These are phyloP conservation scores for Stagonosporopsis tanaceti DNA, from an alignment of 2,329 filamentous ascomycete species.

Conservation along the genomic window DNA sequence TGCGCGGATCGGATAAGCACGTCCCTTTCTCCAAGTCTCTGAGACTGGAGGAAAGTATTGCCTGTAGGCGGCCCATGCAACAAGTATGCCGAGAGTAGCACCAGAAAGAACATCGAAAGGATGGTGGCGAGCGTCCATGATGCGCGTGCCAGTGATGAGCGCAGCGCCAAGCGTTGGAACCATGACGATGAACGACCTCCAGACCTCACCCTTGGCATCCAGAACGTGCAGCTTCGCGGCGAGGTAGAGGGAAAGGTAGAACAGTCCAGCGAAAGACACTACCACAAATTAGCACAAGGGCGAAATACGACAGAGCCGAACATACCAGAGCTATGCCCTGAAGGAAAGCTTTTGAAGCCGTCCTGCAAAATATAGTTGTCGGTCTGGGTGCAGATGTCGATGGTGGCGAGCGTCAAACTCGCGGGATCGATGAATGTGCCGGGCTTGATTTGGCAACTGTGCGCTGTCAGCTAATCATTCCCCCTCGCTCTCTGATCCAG, in stretches of 20 bases:
- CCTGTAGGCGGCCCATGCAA: constrained; percentile 62
- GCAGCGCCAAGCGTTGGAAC: constrained; percentile 62
- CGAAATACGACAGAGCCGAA: not conserved
- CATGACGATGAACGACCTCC: constrained; percentile 65
- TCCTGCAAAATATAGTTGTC: constrained; percentile 63
- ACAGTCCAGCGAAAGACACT: constrained; percentile 67
- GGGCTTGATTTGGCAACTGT: constrained; percentile 32
- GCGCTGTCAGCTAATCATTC: constrained; percentile 11
- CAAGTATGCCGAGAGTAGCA: constrained; percentile 60
- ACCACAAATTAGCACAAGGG: constrained; percentile 25
- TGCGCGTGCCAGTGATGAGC: constrained; percentile 64
- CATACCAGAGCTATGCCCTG: constrained; percentile 64
- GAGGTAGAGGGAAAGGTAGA: constrained; percentile 67
- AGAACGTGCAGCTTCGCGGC: constrained; percentile 67
- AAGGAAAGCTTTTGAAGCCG: constrained; percentile 67
- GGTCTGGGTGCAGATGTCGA: constrained; percentile 59
- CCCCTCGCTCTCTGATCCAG: not conserved
- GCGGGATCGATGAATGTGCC: constrained; percentile 12
- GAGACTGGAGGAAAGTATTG: constrained; percentile 67
- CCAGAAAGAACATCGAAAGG: constrained; percentile 68
- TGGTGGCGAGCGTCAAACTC: constrained; percentile 28
- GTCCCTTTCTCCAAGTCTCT: constrained; percentile 65
- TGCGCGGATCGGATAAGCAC: constrained; percentile 65
- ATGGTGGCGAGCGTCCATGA: constrained; percentile 69
- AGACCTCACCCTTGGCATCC: constrained; percentile 67